A percentile compares a stretch with the other conserved stretches of the same genome.
Evolutionary conservation across 2,329 filamentous ascomycete species (phyloP).

Genomic region (Xylaria sp.): DNA sequence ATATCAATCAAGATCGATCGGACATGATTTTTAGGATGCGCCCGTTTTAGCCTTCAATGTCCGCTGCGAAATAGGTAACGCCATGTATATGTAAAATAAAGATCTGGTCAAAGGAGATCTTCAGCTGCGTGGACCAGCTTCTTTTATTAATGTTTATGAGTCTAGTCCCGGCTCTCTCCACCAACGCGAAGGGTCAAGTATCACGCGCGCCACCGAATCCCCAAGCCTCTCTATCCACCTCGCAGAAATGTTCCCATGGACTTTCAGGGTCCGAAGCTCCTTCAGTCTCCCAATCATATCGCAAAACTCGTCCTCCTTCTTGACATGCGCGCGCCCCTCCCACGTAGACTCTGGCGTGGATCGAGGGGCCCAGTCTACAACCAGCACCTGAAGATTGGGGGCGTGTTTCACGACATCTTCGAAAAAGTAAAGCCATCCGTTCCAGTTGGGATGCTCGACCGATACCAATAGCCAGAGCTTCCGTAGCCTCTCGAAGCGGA

Average conservation of each 20-base stretch:
- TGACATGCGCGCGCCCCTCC: constrained; percentile 24
- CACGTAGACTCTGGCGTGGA: constrained; percentile 16
- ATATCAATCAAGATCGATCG: not conserved
- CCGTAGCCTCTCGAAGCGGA: constrained; percentile 37
- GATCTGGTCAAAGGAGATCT: not conserved
- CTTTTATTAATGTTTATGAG: not conserved
- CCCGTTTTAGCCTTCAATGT: not conserved
- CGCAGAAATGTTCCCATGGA: constrained; percentile 33
- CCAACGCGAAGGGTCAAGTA: constrained; percentile 33
- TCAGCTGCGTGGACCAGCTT: not conserved
- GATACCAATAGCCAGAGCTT: constrained; percentile 37
- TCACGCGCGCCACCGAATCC: constrained; percentile 18
- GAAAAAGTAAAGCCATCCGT: constrained; percentile 41
- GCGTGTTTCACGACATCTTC: constrained; percentile 28
- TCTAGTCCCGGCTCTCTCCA: constrained; percentile 36
- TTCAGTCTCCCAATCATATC: constrained; percentile 22
- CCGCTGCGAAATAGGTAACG: too few species aligned
- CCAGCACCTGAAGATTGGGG: constrained; percentile 30
- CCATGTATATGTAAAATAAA: not conserved
- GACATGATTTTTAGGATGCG: not conserved
- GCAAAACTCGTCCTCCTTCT: constrained; percentile 39
- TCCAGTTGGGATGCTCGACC: constrained; percentile 42
- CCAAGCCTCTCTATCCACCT: constrained; percentile 31
- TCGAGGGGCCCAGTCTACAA: constrained; percentile 42
- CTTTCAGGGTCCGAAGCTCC: constrained; percentile 26